Evolutionary conservation across 164 flowering plant genomes (phyloP), one percentile per base, ranked within the genome.

Genomic region (Magnolia kwangsiensis): DNA sequence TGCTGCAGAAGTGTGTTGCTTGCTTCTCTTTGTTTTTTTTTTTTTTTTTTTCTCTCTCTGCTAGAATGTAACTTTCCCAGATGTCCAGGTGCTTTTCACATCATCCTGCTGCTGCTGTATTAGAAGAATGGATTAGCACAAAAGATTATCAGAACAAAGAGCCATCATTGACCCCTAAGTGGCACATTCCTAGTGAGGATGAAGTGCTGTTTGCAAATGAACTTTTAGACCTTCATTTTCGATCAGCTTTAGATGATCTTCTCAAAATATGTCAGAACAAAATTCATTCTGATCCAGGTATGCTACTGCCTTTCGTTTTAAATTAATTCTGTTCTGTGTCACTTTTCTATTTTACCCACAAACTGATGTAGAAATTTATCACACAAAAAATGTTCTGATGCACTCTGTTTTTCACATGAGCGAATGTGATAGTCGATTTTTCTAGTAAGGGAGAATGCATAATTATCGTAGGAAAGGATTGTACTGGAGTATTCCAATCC

Each of bases 111-210:
- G 88, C 90, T 81, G 68, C 84, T 72, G 77, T 80, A 58, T 80
- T 94, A 72, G 98, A 96, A 82, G 88, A 90, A 88, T 96, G 99
- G 99, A 86, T 92, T 75, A 85, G 93, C 87, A 84, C 91, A 19
- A 96, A 92, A 84, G 87, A 87, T 87, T 86, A 75, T 82, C 67
- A 83, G 11, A 75, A 59, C 75, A 90, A 84, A 72, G 78, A 84
- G 67, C 76, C 73, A 23, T 29, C 79, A 19, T 71, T 71, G 72
- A 76, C 37, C 37, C 97, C 99, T 31, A 90, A 83, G 81, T 96
- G 99, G 98, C 99, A 96, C 83, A 75, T 96, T 74, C 93, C 98
- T 16, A 82, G 72, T 77, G 82, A 84, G n/a, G 92, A 87, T 27
- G 98, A 96, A 87, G 78, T 92, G 75, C 82, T 83, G 49, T 90